Conservation (phyloP, 441 rosid species). For the Arabidopsis hybrid region DNA sequence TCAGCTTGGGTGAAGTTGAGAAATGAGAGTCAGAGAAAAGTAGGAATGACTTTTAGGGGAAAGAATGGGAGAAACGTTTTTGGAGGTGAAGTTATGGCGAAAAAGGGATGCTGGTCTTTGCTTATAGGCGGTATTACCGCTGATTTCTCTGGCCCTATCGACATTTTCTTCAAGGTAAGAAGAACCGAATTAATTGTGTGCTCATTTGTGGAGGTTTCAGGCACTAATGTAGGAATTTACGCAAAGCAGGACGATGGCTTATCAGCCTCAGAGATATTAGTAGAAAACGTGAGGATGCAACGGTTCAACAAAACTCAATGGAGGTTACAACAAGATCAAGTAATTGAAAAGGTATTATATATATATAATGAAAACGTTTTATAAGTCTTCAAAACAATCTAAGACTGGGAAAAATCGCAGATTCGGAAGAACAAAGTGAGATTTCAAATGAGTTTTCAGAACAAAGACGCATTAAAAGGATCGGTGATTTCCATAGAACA, state of each 20-base stretch:
- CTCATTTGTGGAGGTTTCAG: background rate
- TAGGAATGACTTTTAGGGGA: constrained; percentile 27
- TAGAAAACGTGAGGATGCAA: constrained; percentile 57
- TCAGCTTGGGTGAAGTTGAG: constrained; percentile 72
- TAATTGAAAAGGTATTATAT: constrained; percentile 54
- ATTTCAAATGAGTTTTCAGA: constrained; percentile 50
- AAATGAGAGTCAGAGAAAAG: constrained; percentile 47
- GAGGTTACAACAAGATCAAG: constrained; percentile 64
- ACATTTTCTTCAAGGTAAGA: constrained; percentile 56
- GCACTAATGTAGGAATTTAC: background rate
- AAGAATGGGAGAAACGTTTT: constrained; percentile 41
- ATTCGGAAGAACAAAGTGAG: constrained; percentile 61
- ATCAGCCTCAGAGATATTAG: constrained; percentile 48
- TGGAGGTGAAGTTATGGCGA: constrained; percentile 56
- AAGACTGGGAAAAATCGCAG: constrained; percentile 37
- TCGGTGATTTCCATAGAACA: constrained; percentile 57
- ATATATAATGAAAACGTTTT: background rate
- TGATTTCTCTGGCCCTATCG: constrained; percentile 49
- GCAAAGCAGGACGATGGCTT: constrained; percentile 46
- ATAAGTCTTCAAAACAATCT: background rate
- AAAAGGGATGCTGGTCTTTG: constrained; percentile 71
- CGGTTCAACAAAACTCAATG: constrained; percentile 66
- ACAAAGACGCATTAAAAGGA: constrained; percentile 49
- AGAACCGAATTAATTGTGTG: background rate
- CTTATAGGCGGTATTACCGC: constrained; percentile 67